phyloP scores from a whole-genome alignment of 2,329 filamentous ascomycete genomes.

The Exophiala phaeomuriformis region DNA sequence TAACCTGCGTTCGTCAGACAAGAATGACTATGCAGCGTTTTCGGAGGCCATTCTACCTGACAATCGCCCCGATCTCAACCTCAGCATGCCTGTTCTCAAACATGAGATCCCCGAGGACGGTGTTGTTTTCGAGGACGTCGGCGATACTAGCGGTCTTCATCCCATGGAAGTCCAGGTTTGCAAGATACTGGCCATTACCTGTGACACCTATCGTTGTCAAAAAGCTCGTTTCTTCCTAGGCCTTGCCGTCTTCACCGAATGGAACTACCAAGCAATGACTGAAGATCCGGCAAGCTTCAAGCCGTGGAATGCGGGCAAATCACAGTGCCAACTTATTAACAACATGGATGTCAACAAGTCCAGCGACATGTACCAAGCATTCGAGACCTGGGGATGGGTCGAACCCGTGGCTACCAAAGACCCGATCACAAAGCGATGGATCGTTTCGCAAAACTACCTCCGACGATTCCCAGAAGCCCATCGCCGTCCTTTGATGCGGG shows the following conservation, averaged over 20 bases:
- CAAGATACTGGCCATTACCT: constrained; percentile 2
- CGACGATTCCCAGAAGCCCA: background rate
- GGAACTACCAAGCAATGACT: background rate
- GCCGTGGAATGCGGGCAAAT: constrained; percentile 5
- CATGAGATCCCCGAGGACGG: background rate
- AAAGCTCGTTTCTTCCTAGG: constrained; percentile 16
- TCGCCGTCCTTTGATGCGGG: background rate
- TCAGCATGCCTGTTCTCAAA: background rate
- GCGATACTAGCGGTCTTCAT: constrained; percentile 7
- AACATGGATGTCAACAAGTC: constrained; percentile 18
- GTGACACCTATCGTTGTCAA: constrained; percentile 16
- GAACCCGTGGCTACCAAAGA: background rate
- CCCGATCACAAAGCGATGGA: background rate
- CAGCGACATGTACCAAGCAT: constrained; percentile 5
- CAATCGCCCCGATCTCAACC: background rate
- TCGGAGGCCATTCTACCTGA: constrained; percentile 4
- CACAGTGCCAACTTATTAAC: constrained; percentile 8
- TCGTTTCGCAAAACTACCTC: background rate
- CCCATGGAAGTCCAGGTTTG: constrained; percentile 7
- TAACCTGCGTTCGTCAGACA: constrained; percentile 2
- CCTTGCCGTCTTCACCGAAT: constrained; percentile 11
- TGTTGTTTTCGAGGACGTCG: constrained; percentile 1
- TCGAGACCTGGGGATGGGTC: constrained; percentile 11
- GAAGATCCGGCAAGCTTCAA: constrained; percentile 1
- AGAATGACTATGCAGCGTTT: constrained; percentile 5